Evolutionary conservation across 1,284 basidiomycete genomes (phyloP), one percentile per base, ranked within the genome.

Genomic region (Cutaneotrichosporon sp.): DNA sequence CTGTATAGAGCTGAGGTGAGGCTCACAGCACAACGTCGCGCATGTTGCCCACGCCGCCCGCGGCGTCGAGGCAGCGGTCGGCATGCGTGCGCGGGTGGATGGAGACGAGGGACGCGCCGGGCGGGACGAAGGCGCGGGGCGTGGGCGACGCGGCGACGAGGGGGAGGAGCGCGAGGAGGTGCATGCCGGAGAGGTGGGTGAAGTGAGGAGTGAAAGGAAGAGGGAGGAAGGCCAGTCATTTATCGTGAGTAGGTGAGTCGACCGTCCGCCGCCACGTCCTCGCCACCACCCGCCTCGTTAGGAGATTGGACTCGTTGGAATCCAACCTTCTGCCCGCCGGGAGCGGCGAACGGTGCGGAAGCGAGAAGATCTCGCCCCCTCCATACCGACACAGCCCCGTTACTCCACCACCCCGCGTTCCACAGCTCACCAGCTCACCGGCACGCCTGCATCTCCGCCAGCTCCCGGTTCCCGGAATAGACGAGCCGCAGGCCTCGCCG

Each of bases 51-150:
- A 52, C 34, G n/a, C 31, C 51, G 31, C 27, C 51, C 8, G 14
- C 31, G n/a, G 13, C 51, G 16, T 22, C 29, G 8, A 52, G 51
- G 22, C 51, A 52, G 33, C n/a, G 18, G 51, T 36, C 34, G n/a
- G 8, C 13, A 10, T 52, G 51, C 14, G 27, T 29, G 3, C 22
- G 31, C 7, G 51, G 51, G 22, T 52, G 51, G 33, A 52, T 52
- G 27, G 51, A 34, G 51, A 36, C 51, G 20, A 34, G 31, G 9
- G 31, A 52, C n/a, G 51, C 51, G 3, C n/a, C 20, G 20, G 29
- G n/a, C 7, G 51, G 51, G 31, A 52, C 25, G 33, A 34, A 52
- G 20, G 47, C 47, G 47, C 47, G 47, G 18, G 38, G 38, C 13
- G 24, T 50, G 14, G 25, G 47, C 8, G 47, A 18, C 6, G 47